Conservation (phyloP, 441 rosid species). For the Melastoma candidum region DNA sequence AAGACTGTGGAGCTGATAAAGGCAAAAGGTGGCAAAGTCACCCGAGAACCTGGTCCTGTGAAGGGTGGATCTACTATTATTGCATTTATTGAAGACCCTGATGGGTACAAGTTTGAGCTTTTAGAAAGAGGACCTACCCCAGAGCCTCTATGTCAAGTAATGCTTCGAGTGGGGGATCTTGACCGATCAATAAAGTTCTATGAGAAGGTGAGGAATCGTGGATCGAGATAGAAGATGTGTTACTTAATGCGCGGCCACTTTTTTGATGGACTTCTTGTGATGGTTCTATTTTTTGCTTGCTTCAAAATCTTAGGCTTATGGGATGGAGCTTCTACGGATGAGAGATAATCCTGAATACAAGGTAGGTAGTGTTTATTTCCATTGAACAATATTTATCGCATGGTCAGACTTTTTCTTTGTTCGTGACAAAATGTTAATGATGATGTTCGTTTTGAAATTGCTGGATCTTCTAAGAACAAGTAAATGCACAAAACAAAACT, state of each 20-base stretch:
- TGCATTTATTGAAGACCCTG: constrained; percentile 92
- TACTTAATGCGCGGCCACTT: neutral
- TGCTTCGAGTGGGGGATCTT: constrained; percentile 97
- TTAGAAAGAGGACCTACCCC: constrained; percentile 84
- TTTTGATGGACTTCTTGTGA: neutral
- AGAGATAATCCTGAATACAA: constrained; percentile 82
- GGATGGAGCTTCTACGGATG: constrained; percentile 87
- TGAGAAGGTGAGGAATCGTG: constrained; percentile 48
- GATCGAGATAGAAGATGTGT: neutral
- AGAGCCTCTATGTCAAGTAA: constrained; percentile 90
- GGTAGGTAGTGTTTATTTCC: constrained; percentile 26
- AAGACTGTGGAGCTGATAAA: constrained; percentile 74
- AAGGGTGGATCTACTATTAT: constrained; percentile 76
- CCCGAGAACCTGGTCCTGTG: constrained; percentile 84
- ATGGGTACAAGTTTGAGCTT: constrained; percentile 92
- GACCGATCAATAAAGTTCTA: constrained; percentile 76
- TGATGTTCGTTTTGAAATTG: neutral
- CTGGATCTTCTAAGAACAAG: neutral
- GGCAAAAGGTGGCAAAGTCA: constrained; percentile 92
- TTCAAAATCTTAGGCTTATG: constrained; percentile 61
- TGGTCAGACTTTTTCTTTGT: neutral
- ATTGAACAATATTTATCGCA: neutral
- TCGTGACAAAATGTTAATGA: no score
- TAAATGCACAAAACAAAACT: no score
- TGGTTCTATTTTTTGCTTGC: neutral